Base-by-base conservation (phyloP, 768 basidiomycete species). In the Tulasnella sp. region DNA sequence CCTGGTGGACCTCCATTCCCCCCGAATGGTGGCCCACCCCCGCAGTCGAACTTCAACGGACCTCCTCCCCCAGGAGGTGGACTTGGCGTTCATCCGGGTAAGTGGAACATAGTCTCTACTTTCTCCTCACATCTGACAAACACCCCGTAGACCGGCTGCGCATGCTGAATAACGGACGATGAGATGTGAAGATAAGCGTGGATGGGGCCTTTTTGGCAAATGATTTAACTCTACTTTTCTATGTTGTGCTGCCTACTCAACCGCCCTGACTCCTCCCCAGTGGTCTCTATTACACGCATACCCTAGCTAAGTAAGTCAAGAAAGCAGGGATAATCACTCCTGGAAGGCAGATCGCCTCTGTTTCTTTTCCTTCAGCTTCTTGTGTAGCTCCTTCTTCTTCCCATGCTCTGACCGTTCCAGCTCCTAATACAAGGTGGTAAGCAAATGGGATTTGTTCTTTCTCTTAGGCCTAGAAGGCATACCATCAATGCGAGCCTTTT, bases 401-500 rank as follows among this genome's bases (percentile, higher is more conserved):
- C 92, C 94, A 71, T 96, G 96, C 60, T 84, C 78, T 15, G 88
- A 84, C 62, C 90, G 87, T 62, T 92, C 83, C 58, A 97, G 71
- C 69, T 90, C 84, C 82, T 86, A 67, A 17, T 49, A 8, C n/a
- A 17, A 59, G 19, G 31, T 9, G 31, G 25, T 48, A 14, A 36
- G 7, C 9, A 27, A 29, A 27, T 7, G 23, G n/a, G 6, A 27
- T 36, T 50, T 8, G n/a, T n/a, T n/a, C n/a, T n/a, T n/a, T n/a
- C n/a, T n/a, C n/a, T n/a, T n/a, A n/a, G n/a, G 8, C 48, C 21
- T 12, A 43, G 40, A 7, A 8, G 11, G 65, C 81, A 65, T 64
- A 90, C 92, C 91, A 97, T 94, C 55, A 83, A 88, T 0, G 96
- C 94, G 43, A 94, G 70, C 27, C 96, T 79, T 68, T 96, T 92